Percentiles rank a stretch among this genome's conserved stretches.
These are phyloP conservation scores for Rhizophora apiculata DNA, from an alignment of 345 rosid genomes.

Conservation along the genomic window DNA sequence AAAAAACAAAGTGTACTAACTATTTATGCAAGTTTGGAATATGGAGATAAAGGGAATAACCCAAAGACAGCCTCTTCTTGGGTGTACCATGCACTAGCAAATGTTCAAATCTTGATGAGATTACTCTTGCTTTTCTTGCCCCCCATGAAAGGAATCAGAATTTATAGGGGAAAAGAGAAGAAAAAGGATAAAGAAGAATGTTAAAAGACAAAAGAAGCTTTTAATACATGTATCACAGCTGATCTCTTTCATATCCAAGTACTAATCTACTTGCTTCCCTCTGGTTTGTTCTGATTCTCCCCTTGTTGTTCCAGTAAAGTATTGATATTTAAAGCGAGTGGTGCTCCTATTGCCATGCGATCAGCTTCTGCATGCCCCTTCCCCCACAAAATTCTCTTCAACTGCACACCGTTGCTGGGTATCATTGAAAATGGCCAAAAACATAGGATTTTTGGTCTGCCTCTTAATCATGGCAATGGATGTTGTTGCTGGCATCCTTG, in stretches of 20 bases:
- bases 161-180: constrained; percentile 8
- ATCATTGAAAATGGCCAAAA: constrained; percentile 25
- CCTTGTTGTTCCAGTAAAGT: constrained; percentile 14
- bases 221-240: constrained; percentile 23
- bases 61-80: not conserved
- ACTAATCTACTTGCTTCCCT: constrained; percentile 16
- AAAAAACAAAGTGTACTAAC: no score
- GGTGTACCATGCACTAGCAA: not conserved
- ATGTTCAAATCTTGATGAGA: not conserved
- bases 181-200: constrained; percentile 30
- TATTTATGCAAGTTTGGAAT: no score
- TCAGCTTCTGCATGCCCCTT: constrained; percentile 15
- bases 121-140: constrained; percentile 43
- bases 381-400: not conserved
- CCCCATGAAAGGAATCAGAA: constrained; percentile 52
- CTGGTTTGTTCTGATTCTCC: constrained; percentile 39
- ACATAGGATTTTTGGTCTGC: constrained; percentile 37
- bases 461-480: constrained; percentile 52
- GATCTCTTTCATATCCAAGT: constrained; percentile 4
- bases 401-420: not conserved
- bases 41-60: not conserved
- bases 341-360: constrained; percentile 3
- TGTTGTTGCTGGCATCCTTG: constrained; percentile 50
- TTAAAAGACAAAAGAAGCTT: constrained; percentile 23
- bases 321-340: not conserved